Base-by-base conservation (phyloP, 495 filamentous ascomycete genomes). In the Barbatosphaeria neglecta region DNA sequence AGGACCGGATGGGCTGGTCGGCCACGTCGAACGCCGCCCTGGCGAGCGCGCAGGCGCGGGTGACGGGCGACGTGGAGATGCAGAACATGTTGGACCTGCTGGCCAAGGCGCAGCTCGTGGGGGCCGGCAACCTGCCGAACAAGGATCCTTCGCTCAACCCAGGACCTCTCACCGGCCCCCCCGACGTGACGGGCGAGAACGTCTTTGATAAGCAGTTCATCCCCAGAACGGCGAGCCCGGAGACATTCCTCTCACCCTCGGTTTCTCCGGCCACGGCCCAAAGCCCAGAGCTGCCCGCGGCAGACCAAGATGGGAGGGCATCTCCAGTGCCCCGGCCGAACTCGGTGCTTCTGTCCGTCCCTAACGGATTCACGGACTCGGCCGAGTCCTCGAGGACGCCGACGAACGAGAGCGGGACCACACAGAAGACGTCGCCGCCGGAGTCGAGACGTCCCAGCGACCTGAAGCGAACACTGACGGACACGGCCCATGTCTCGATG, bases 11-110 rank as follows among this genome's bases (percentile, higher is more conserved):
- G 60, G 87, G 87, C 49, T 94, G 88, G 87, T 55, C 76, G 55
- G 53, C 78, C 71, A 58, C 70, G 13, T 55, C 64, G 2, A 59
- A 50, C 19, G 63, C 57, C 2, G 64, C 63, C 28, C 75, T 92
- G 45, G 78, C 81, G 17, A 84, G 77, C 49, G 88, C 88, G 11
- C 88, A 95, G 60, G 87, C 89, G 27, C 81, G 84, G 55, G 69
- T 82, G 38, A 80, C 74, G 46, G 89, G 90, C 6, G 90, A 95
- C 58, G 66, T 84, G 43, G 93, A 97, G 55, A 75, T 87, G 42
- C 88, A 95, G 58, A 80, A 82, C 55, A 87, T 95, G 84, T 78
- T 95, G 61, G 88, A 97, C 55, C 70, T 97, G 18, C 66, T 96
- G 44, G 76, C 83, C 16, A 79, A 80, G 51, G 84, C 90, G 28